Conservation (phyloP, 1,284 basidiomycete genomes). For the Cryptococcus maquisensis region DNA sequence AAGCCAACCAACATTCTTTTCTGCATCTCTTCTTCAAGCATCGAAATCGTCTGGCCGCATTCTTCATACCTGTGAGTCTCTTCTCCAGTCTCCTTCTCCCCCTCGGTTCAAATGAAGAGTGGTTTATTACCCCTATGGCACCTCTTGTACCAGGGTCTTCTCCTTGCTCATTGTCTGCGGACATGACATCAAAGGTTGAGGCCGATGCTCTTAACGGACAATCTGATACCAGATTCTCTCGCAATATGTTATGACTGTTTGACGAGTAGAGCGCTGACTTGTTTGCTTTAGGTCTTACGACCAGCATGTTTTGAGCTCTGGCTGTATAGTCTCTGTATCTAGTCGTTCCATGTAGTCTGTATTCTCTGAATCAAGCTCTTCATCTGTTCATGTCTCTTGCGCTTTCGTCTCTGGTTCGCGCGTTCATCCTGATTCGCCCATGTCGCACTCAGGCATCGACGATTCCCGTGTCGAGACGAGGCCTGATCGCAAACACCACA, state of each 20-base stretch:
- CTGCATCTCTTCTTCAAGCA: background rate
- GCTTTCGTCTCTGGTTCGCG: too few species aligned
- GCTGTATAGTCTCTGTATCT: too few species aligned
- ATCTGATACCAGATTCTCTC: conserved; percentile 27
- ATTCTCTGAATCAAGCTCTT: too few species aligned
- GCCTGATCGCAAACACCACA: too few species aligned
- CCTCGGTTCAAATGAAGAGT: conserved; percentile 39
- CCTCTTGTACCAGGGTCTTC: conserved; percentile 44
- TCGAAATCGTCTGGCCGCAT: background rate
- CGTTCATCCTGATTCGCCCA: too few species aligned
- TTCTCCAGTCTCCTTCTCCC: background rate
- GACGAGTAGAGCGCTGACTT: background rate
- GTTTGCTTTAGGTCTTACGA: background rate
- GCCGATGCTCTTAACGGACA: conserved; percentile 42
- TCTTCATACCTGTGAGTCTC: conserved; percentile 4
- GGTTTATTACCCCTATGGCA: conserved; percentile 45
- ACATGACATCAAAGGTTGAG: background rate
- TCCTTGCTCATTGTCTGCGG: conserved; percentile 3
- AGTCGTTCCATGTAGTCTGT: too few species aligned
- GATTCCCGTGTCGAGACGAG: too few species aligned
- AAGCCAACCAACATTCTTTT: background rate
- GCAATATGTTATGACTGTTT: background rate
- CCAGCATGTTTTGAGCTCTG: background rate
- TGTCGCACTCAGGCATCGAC: too few species aligned
- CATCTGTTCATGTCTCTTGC: too few species aligned